Evolutionary conservation across 352 stramenopile species (phyloP).

Genomic region (Thraustochytrium aureum): DNA sequence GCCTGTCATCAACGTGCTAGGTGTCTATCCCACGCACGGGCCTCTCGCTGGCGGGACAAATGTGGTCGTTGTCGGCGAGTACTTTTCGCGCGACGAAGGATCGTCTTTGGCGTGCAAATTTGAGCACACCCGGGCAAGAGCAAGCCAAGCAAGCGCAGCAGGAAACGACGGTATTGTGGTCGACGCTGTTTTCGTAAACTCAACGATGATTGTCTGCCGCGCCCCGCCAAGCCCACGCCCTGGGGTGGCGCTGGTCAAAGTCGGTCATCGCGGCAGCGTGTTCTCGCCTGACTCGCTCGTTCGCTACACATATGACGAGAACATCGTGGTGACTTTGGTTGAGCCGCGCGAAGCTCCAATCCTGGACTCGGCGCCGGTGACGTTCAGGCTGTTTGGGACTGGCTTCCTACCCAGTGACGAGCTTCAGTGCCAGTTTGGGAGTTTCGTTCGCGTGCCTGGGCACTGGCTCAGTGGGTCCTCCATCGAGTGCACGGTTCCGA

Average conservation of each 20-base stretch:
- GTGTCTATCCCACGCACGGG: conserved; percentile 26
- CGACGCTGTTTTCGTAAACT: no score
- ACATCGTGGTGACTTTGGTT: conserved; percentile 67
- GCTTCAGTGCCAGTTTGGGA: conserved; percentile 79
- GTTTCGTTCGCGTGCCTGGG: background rate
- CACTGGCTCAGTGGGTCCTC: background rate
- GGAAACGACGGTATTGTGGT: no score
- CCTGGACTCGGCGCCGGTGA: conserved; percentile 63
- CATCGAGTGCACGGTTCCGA: background rate
- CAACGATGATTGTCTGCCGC: background rate
- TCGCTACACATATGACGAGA: conserved; percentile 75
- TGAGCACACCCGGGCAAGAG: no score
- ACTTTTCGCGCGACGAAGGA: background rate
- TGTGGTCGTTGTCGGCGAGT: conserved; percentile 24
- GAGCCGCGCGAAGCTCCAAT: conserved; percentile 70
- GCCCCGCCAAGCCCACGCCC: background rate
- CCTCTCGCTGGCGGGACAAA: background rate
- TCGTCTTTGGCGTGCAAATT: no score
- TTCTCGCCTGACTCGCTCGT: background rate
- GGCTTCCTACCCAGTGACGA: conserved; percentile 74
- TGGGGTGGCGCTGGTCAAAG: background rate
- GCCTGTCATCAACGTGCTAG: background rate
- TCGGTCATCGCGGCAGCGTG: background rate
- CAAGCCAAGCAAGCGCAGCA: no score
- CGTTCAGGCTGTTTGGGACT: conserved; percentile 77